A percentile compares a stretch with the other conserved stretches of the same genome.
Evolutionary conservation across 1,284 basidiomycete species (phyloP).

Genomic region (Xanthoconium separans): DNA sequence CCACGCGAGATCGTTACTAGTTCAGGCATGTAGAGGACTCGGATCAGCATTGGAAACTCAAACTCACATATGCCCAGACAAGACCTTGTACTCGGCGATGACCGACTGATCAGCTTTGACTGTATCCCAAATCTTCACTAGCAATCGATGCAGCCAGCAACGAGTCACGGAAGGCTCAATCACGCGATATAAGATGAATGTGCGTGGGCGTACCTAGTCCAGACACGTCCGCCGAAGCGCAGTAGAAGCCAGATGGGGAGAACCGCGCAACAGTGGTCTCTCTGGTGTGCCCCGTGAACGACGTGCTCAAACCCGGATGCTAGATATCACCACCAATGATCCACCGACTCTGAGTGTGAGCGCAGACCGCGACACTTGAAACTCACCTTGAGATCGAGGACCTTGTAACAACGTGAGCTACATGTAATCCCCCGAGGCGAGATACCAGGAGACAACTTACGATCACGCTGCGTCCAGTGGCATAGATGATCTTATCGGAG

Average conservation of each 20-base stretch:
- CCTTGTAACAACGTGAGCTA: constrained; percentile 37
- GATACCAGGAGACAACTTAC: constrained; percentile 46
- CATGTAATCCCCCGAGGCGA: not conserved
- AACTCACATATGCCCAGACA: constrained; percentile 78
- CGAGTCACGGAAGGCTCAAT: not conserved
- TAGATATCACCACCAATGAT: not conserved
- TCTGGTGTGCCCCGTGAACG: constrained; percentile 82
- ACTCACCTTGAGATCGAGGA: constrained; percentile 58
- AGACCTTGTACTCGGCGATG: constrained; percentile 82
- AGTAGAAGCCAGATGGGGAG: constrained; percentile 94
- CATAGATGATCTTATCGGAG: constrained; percentile 79
- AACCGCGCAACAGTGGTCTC: constrained; percentile 88
- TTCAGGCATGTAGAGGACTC: not conserved
- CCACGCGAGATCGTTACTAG: constrained; percentile 91
- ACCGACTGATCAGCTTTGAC: constrained; percentile 84
- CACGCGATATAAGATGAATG: not conserved
- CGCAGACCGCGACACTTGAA: not conserved
- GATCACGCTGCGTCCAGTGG: constrained; percentile 83
- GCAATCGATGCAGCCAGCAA: not conserved
- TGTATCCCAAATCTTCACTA: constrained; percentile 92
- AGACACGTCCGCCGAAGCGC: constrained; percentile 81
- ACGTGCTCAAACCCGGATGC: constrained; percentile 57
- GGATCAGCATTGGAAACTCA: not conserved
- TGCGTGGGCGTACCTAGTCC: constrained; percentile 63
- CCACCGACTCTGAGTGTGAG: not conserved